phyloP scores from a whole-genome alignment of 129 eudicot species.

The Saposhnikovia divaricata region DNA sequence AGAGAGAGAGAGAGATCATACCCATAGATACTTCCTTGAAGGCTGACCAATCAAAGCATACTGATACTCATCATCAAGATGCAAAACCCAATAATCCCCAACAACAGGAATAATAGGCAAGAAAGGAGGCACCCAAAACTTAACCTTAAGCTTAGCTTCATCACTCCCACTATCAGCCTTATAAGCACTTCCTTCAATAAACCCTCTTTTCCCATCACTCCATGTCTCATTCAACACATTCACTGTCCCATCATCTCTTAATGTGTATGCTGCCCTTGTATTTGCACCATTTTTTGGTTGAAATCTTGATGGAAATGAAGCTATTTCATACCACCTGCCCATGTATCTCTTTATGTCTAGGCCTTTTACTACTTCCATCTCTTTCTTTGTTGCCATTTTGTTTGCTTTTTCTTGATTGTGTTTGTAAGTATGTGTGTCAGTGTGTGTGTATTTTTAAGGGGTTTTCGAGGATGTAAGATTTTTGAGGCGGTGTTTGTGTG shows the following conservation, averaged over 20 bases:
- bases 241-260: slow-evolving; percentile 51
- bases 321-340: slow-evolving; percentile 96
- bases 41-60: slow-evolving; percentile 86
- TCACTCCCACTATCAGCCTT: slow-evolving; percentile 59
- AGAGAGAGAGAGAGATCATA: slow-evolving; percentile 13
- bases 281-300: slow-evolving; percentile 69
- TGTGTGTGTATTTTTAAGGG: not conserved
- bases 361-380: slow-evolving; percentile 68
- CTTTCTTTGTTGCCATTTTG: slow-evolving; percentile 41
- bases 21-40: slow-evolving; percentile 43
- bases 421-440: not conserved
- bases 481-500: not conserved
- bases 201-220: slow-evolving; percentile 62
- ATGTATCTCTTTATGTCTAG: slow-evolving; percentile 57
- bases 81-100: slow-evolving; percentile 83
- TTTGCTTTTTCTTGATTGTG: not conserved
- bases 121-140: slow-evolving; percentile 77
- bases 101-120: slow-evolving; percentile 67
- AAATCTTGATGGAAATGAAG: slow-evolving; percentile 57
- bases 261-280: slow-evolving; percentile 76
- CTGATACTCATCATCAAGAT: slow-evolving; percentile 61
- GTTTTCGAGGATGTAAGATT: not conserved
- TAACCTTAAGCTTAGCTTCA: slow-evolving; percentile 93
- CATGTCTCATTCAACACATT: slow-evolving; percentile 83
- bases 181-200: slow-evolving; percentile 77